phyloP scores from a whole-genome alignment of 169 alveolate genomes.

The Toxoplasma gondii region DNA sequence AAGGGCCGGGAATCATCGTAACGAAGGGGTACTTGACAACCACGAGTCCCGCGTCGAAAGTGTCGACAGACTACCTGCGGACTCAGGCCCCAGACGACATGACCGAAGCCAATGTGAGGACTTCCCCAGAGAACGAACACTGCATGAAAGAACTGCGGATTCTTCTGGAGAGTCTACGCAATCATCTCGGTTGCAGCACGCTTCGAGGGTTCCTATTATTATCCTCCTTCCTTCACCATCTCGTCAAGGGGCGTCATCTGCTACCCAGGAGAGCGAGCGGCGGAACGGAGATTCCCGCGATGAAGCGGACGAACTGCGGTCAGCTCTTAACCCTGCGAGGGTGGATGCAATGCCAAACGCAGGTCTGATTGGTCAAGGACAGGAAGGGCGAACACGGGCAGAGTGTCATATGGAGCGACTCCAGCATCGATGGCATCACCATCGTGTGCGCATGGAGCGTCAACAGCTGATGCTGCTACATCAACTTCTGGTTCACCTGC shows the following conservation, averaged over 20 bases:
- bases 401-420: background rate
- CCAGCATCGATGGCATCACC: background rate
- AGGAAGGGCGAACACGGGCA: background rate
- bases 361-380: background rate
- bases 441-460: background rate
- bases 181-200: background rate
- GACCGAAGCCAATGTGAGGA: no score
- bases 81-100: no score
- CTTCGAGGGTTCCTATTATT: background rate
- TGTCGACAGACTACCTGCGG: no score
- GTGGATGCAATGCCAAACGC: background rate
- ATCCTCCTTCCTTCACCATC: background rate
- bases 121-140: no score
- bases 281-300: background rate
- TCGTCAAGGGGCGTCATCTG: background rate
- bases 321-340: no score
- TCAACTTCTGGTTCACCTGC: slow-evolving; percentile 4
- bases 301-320: no score
- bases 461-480: slow-evolving; percentile 20
- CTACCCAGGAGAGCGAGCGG: background rate
- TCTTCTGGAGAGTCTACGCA: background rate
- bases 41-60: no score
- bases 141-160: background rate
- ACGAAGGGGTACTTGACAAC: no score
- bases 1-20: no score